Evolutionary conservation across 805 yeast species (phyloP).

Genomic region (Metschnikowia bowlesiae): DNA sequence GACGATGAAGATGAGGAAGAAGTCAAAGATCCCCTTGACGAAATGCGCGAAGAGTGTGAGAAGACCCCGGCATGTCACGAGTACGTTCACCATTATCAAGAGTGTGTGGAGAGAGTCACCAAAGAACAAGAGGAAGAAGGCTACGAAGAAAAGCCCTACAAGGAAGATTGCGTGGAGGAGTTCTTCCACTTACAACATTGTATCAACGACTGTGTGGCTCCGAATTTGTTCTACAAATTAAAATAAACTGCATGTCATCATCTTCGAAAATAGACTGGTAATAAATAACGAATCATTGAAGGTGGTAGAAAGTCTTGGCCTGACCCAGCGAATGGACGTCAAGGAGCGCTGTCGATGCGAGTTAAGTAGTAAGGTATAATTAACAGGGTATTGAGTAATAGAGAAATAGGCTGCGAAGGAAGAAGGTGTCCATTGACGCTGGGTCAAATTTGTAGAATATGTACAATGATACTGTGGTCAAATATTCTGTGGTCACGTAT

Average conservation of each 20-base stretch:
- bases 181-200: conserved; percentile 96
- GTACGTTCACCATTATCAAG: conserved; percentile 83
- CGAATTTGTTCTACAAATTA: conserved; percentile 80
- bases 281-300: conserved; percentile 8
- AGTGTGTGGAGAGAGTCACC: conserved; percentile 93
- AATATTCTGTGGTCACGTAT: too few species aligned
- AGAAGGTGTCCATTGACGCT: too few species aligned
- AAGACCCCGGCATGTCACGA: conserved; percentile 64
- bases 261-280: conserved; percentile 12
- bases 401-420: too few species aligned
- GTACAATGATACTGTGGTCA: too few species aligned
- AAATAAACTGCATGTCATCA: conserved; percentile 46
- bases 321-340: too few species aligned
- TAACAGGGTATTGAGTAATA: too few species aligned
- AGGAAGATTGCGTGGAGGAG: conserved; percentile 98
- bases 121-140: conserved; percentile 79
- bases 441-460: too few species aligned
- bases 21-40: conserved; percentile 15
- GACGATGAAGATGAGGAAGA: conserved; percentile 43
- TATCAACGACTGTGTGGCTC: conserved; percentile 86
- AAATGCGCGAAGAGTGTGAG: conserved; percentile 53
- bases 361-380: too few species aligned
- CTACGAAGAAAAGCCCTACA: conserved; percentile 73
- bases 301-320: background rate
- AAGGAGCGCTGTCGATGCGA: too few species aligned